These are phyloP conservation scores for Calonectria montana DNA, from an alignment of 2,329 filamentous ascomycete species.

Conservation along the genomic window DNA sequence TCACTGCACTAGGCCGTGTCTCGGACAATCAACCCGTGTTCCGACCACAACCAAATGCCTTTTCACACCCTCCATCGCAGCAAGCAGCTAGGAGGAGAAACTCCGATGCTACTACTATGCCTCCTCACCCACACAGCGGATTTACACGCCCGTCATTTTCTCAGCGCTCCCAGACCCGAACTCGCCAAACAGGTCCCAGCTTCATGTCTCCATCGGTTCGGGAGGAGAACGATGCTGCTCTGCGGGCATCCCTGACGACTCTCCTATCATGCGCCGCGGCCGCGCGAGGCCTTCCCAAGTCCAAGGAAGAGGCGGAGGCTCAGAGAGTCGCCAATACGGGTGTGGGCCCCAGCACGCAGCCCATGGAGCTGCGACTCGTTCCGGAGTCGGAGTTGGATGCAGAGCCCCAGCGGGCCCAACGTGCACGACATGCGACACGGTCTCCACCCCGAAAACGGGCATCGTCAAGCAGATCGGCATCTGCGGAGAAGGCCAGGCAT, in stretches of 20 bases:
- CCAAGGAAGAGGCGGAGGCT: conserved; percentile 58
- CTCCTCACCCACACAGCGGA: conserved; percentile 61
- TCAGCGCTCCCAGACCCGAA: conserved; percentile 59
- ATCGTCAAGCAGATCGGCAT: conserved; percentile 45
- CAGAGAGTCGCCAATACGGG: conserved; percentile 49
- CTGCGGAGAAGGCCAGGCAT: conserved; percentile 62
- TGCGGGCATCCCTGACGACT: conserved; percentile 93
- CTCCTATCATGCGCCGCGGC: conserved; percentile 95
- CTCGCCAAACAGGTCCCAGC: conserved; percentile 63
- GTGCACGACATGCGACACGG: conserved; percentile 31
- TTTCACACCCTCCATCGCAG: conserved; percentile 80
- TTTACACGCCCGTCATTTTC: conserved; percentile 63
- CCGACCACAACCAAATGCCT: conserved; percentile 90
- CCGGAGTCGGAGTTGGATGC: conserved; percentile 70
- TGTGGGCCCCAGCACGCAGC: conserved; percentile 61
- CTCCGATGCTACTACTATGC: conserved; percentile 61
- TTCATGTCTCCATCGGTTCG: conserved; percentile 81
- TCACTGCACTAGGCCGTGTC: conserved; percentile 79
- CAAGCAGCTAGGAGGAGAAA: conserved; percentile 60
- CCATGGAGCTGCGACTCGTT: conserved; percentile 69
- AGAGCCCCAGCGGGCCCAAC: conserved; percentile 42
- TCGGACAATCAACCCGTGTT: conserved; percentile 68
- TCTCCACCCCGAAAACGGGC: conserved; percentile 40
- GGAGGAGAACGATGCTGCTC: conserved; percentile 90
- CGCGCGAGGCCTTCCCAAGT: conserved; percentile 82